These are phyloP conservation scores for Trametes elegans DNA, from an alignment of 768 basidiomycete species.

Conservation along the genomic window DNA sequence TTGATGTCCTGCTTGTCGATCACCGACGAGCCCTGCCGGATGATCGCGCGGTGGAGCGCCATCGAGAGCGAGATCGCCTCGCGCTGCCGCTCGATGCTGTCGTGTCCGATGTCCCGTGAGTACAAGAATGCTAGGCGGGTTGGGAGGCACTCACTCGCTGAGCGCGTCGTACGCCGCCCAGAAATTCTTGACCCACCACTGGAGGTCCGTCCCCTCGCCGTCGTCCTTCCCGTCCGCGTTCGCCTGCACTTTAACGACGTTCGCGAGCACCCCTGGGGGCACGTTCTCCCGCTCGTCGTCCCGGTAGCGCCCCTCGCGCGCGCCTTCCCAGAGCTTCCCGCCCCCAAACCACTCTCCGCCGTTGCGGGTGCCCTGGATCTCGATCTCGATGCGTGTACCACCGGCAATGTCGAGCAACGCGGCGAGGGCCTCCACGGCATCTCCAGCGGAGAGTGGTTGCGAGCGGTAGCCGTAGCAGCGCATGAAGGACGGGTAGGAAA, in stretches of 20 bases:
- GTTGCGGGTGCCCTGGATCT: conserved; percentile 81
- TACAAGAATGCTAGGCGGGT: not conserved
- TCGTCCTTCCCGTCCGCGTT: conserved; percentile 20
- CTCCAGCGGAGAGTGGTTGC: conserved; percentile 86
- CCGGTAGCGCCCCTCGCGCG: conserved; percentile 34
- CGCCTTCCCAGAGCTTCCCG: conserved; percentile 70
- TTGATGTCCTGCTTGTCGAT: conserved; percentile 95
- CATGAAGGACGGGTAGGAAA: conserved; percentile 91
- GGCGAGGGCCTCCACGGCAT: conserved; percentile 86
- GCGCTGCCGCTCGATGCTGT: conserved; percentile 70
- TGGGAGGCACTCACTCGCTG: conserved; percentile 61
- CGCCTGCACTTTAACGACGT: conserved; percentile 25
- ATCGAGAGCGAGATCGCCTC: conserved; percentile 81
- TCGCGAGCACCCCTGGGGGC: conserved; percentile 31
- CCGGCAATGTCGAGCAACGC: conserved; percentile 89
- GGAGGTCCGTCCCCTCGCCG: conserved; percentile 30
- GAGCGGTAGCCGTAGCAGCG: conserved; percentile 89
- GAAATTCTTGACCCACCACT: conserved; percentile 90
- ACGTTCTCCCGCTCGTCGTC: conserved; percentile 43
- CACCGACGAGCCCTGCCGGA: conserved; percentile 92
- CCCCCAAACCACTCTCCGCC: conserved; percentile 98
- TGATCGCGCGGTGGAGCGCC: conserved; percentile 90
- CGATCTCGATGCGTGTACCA: conserved; percentile 88
- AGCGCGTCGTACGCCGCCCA: conserved; percentile 95
- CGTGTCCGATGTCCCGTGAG: too few relatives aligned